A percentile compares a stretch with the other conserved stretches of the same genome.
Evolutionary conservation across 164 flowering plant species (phyloP).

Genomic region (Pachysandra terminalis): DNA sequence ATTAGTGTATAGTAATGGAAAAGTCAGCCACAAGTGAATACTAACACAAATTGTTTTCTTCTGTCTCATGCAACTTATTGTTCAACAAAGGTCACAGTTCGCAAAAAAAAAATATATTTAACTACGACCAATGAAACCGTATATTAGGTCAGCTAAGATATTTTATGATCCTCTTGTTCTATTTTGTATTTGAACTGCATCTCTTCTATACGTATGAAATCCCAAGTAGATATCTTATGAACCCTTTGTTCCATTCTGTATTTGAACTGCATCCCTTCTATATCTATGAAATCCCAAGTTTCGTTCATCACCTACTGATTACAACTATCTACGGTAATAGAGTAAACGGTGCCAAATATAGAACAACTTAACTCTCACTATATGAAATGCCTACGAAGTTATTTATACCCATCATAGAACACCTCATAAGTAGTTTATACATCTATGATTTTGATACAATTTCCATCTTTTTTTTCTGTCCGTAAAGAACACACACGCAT

Average conservation of each 20-base stretch:
- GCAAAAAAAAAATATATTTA: too few relatives aligned
- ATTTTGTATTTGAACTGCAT: not conserved
- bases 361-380: not conserved
- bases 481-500: too few relatives aligned
- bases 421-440: not conserved
- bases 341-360: not conserved
- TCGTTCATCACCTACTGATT: not conserved
- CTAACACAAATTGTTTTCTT: too few relatives aligned
- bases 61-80: not conserved
- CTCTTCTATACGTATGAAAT: not conserved
- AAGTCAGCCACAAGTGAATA: not conserved
- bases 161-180: too few relatives aligned
- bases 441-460: too few relatives aligned
- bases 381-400: not conserved
- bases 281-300: too few relatives aligned
- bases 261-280: too few relatives aligned
- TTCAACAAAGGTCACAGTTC: too few relatives aligned
- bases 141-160: too few relatives aligned
- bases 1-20: constrained; percentile 6
- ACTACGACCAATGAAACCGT: too few relatives aligned
- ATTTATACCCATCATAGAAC: not conserved
- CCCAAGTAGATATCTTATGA: not conserved
- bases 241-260: too few relatives aligned
- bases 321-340: not conserved
- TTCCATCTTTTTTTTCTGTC: too few relatives aligned